phyloP scores from a whole-genome alignment of 129 eudicot species.

The Flaveria brownii region DNA sequence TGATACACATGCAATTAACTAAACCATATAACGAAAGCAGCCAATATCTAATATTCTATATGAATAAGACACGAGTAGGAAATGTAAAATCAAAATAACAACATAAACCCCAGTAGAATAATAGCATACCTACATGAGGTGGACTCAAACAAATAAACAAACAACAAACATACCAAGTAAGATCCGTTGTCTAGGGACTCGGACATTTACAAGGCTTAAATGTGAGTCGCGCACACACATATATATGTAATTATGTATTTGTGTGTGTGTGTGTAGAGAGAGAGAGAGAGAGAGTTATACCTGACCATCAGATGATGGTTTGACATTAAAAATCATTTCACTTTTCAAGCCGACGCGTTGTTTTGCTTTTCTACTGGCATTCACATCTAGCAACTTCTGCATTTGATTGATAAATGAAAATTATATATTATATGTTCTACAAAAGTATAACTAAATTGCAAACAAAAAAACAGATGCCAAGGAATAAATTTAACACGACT shows the following conservation, averaged over 20 bases:
- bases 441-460: conserved; percentile 27
- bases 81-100: neutral
- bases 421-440: conserved; percentile 33
- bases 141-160: neutral
- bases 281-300: conserved; percentile 39
- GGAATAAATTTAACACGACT: no score
- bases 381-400: conserved; percentile 91
- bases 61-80: neutral
- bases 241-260: neutral
- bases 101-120: neutral
- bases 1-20: neutral
- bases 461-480: conserved; percentile 19
- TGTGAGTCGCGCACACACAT: neutral
- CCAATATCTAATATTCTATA: neutral
- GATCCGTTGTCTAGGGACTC: no score
- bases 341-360: conserved; percentile 88
- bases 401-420: conserved; percentile 38
- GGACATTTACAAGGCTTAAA: neutral
- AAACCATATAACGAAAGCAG: neutral
- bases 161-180: no score
- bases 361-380: conserved; percentile 49
- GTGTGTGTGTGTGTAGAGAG: neutral
- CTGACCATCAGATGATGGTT: conserved; percentile 97
- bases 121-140: neutral
- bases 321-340: conserved; percentile 77